Evolutionary conservation across 177 flowering plant species (phyloP).

Genomic region (Vitis hybrid): DNA sequence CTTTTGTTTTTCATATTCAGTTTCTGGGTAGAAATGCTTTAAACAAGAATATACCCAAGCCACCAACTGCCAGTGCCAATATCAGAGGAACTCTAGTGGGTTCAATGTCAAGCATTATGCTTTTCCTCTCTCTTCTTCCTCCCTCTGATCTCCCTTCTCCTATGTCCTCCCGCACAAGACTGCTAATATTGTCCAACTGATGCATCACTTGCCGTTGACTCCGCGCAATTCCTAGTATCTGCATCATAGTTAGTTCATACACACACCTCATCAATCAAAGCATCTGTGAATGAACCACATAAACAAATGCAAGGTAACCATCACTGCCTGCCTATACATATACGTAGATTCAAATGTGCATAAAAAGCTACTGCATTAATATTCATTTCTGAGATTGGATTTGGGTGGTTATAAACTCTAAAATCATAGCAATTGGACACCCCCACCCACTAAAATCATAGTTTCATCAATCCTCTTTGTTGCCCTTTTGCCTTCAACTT

Average conservation of each 20-base stretch:
- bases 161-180: constrained; percentile 50
- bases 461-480: no score
- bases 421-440: no score
- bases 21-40: constrained; percentile 36
- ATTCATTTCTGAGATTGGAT: no score
- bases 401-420: no score
- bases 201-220: constrained; percentile 82
- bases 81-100: constrained; percentile 35
- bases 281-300: background rate
- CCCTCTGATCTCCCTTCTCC: constrained; percentile 41
- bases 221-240: constrained; percentile 59
- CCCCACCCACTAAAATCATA: no score
- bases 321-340: background rate
- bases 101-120: constrained; percentile 23
- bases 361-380: no score
- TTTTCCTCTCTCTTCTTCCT: constrained; percentile 28
- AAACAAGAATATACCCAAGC: constrained; percentile 54
- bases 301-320: background rate
- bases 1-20: constrained; percentile 12
- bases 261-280: background rate
- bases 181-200: constrained; percentile 71
- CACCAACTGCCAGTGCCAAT: constrained; percentile 51
- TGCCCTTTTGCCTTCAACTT: no score
- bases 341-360: no score
- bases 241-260: constrained; percentile 8